These are phyloP conservation scores for Theileria sp. DNA, from an alignment of 169 alveolate genomes.

Conservation along the genomic window DNA sequence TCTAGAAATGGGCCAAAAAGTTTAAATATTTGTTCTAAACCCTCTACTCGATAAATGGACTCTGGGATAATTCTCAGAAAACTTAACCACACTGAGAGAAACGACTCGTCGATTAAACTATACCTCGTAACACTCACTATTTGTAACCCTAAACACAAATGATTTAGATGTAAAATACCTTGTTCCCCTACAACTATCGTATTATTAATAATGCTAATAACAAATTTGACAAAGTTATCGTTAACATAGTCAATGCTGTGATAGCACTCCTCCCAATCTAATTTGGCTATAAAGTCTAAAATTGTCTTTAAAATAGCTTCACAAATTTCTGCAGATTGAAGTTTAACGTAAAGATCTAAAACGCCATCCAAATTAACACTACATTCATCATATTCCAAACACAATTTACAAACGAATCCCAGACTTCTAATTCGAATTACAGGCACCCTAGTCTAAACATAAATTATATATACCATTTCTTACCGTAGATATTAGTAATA, in stretches of 20 bases:
- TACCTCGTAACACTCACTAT: constrained; percentile 4
- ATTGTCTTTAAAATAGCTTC: constrained; percentile 47
- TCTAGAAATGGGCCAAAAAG: constrained; percentile 6
- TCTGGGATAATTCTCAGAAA: constrained; percentile 26
- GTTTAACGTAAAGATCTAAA: neutral
- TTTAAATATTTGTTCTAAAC: neutral
- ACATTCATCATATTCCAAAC: constrained; percentile 52
- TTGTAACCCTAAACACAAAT: neutral
- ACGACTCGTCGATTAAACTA: neutral
- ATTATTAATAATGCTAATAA: neutral
- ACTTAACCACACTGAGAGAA: constrained; percentile 37
- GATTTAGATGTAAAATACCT: neutral
- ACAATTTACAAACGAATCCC: constrained; percentile 53
- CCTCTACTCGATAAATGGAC: neutral
- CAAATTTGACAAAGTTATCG: neutral
- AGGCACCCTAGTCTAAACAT: constrained; percentile 28
- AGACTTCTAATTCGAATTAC: constrained; percentile 30
- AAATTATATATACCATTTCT: neutral
- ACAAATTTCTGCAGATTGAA: constrained; percentile 13
- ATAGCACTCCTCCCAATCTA: constrained; percentile 46
- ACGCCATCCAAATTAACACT: constrained; percentile 16
- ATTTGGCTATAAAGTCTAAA: constrained; percentile 21
- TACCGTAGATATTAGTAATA: constrained; percentile 24
- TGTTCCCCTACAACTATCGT: neutral
- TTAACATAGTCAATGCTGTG: neutral